A percentile compares a stretch with the other conserved stretches of the same genome.
phyloP scores from a whole-genome alignment of 1,284 basidiomycete genomes.

The Mycosarcoma maydis region DNA sequence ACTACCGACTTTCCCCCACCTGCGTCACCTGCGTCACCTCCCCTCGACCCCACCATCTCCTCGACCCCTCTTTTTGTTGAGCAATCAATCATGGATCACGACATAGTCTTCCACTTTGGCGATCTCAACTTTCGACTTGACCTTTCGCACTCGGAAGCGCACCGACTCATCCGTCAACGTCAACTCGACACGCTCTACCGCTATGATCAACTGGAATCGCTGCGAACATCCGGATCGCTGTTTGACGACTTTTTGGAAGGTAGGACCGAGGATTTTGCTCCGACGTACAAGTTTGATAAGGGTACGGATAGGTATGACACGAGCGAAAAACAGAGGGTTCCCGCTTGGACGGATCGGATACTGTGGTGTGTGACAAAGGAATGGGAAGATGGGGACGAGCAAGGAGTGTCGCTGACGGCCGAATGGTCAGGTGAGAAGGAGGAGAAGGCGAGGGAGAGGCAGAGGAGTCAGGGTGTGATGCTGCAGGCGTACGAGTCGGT shows the following conservation, averaged over 20 bases:
- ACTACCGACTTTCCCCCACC: neutral
- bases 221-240: slow-evolving; percentile 67
- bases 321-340: slow-evolving; percentile 93
- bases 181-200: slow-evolving; percentile 72
- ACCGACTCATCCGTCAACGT: slow-evolving; percentile 66
- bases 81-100: slow-evolving; percentile 33
- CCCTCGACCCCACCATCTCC: slow-evolving; percentile 1
- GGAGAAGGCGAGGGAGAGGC: slow-evolving; percentile 1
- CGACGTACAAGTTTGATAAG: slow-evolving; percentile 86
- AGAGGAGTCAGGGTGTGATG: slow-evolving; percentile 20
- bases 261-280: slow-evolving; percentile 80
- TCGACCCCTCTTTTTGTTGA: slow-evolving; percentile 4
- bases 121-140: slow-evolving; percentile 95
- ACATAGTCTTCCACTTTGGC: slow-evolving; percentile 84
- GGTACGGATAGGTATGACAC: slow-evolving; percentile 86
- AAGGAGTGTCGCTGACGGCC: neutral
- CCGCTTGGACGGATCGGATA: slow-evolving; percentile 85
- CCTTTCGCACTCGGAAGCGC: slow-evolving; percentile 82
- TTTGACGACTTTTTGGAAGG: slow-evolving; percentile 90
- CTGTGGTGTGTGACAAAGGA: slow-evolving; percentile 70
- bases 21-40: neutral
- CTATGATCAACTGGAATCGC: slow-evolving; percentile 72
- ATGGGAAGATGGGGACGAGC: slow-evolving; percentile 22
- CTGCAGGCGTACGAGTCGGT: slow-evolving; percentile 34
- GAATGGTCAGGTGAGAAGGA: neutral